Evolutionary conservation across 2,329 filamentous ascomycete genomes (phyloP).

Genomic region (Exophiala lecanii-corni): DNA sequence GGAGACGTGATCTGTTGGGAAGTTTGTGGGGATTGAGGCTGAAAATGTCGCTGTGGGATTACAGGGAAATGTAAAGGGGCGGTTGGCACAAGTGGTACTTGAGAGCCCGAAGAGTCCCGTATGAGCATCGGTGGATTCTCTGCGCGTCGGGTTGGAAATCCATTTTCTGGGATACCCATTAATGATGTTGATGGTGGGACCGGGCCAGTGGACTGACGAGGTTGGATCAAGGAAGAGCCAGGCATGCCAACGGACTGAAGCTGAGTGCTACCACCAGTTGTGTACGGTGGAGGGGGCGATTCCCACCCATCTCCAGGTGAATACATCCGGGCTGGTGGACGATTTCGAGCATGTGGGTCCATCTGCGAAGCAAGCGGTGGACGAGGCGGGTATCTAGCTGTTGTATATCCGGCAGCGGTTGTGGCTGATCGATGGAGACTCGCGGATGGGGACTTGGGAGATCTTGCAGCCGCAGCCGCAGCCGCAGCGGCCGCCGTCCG

Average conservation of each 20-base stretch:
- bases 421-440: constrained; percentile 29
- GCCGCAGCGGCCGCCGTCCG: not conserved
- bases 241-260: constrained; percentile 5
- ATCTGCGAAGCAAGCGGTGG: constrained; percentile 23
- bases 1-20: constrained; percentile 6
- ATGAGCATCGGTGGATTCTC: constrained; percentile 1
- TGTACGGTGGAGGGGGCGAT: constrained; percentile 25
- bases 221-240: constrained; percentile 12
- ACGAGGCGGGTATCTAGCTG: constrained; percentile 57
- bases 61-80: not conserved
- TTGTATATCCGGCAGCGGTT: constrained; percentile 63
- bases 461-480: constrained; percentile 5
- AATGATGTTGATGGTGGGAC: constrained; percentile 4
- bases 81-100: constrained; percentile 2
- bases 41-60: not conserved
- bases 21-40: not conserved
- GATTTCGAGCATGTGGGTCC: constrained; percentile 7
- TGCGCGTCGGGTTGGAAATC: not conserved
- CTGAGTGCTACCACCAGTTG: constrained; percentile 3
- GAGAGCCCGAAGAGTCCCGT: not conserved
- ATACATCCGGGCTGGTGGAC: constrained; percentile 5
- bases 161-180: constrained; percentile 17
- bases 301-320: constrained; percentile 21
- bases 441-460: constrained; percentile 6
- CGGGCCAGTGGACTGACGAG: constrained; percentile 6